These are phyloP conservation scores for Adansonia rubrostipa DNA, from an alignment of 441 rosid genomes.

Conservation along the genomic window DNA sequence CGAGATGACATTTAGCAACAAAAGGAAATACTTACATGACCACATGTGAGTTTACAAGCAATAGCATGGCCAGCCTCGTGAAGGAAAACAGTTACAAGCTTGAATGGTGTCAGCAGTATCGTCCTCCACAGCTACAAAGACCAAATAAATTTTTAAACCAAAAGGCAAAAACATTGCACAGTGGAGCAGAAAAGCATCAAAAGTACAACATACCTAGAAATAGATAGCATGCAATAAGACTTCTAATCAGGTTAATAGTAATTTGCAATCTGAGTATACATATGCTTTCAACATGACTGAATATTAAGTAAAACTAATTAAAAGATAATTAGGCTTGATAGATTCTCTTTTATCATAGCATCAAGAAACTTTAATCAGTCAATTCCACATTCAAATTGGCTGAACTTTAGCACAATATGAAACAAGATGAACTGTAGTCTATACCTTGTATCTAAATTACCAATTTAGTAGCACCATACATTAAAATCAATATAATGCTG, in stretches of 20 bases:
- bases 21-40: constrained; percentile 39
- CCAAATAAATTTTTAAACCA: constrained; percentile 18
- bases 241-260: background rate
- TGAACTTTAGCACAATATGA: background rate
- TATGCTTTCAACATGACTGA: background rate
- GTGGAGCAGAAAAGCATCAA: background rate
- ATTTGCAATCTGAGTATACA: background rate
- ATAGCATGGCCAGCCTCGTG: constrained; percentile 54
- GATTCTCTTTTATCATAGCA: background rate
- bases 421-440: background rate
- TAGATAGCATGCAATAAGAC: background rate
- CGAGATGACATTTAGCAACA: constrained; percentile 10
- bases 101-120: constrained; percentile 44
- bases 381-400: background rate
- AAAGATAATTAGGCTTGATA: background rate
- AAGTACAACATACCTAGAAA: constrained; percentile 3
- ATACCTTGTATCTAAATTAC: background rate
- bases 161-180: constrained; percentile 5
- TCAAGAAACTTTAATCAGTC: background rate
- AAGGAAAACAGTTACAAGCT: constrained; percentile 52
- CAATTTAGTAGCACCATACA: constrained; percentile 7
- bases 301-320: background rate
- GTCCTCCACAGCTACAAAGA: constrained; percentile 48
- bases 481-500: constrained; percentile 2
- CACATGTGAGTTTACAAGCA: constrained; percentile 53